Evolutionary conservation across 1,139 yeast species (phyloP), one percentile per base, ranked within the genome.

Genomic region (Geotrichum europaeum): DNA sequence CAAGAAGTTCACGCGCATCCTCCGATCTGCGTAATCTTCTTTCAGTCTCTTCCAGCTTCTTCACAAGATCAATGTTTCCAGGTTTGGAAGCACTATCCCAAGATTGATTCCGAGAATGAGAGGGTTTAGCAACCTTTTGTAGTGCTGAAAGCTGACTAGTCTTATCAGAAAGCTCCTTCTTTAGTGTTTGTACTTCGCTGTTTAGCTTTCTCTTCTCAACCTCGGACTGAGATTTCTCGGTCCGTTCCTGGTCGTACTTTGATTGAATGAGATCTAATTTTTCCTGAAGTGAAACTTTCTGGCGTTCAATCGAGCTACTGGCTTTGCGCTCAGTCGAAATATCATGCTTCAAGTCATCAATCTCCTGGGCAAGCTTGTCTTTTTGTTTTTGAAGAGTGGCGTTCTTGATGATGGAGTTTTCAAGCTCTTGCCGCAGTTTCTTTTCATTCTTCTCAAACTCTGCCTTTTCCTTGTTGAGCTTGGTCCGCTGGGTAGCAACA

Each of bases 311-410:
- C 12, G 67, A 62, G 15, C 65, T 64, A 1, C 70, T 67, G 6
- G 67, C 63, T 62, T 67, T 69, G 60, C 69, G 68, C 56, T 68
- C 73, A 15, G 71, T 64, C 18, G 70, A 64, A 28, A 70, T 64
- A 53, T 72, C 75, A 34, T 68, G 69, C 50, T 69, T 66, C 53
- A 90, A 86, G 69, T 84, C 76, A 73, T 89, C 96, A 60, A 89
- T 79, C 76, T 89, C 96, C 75, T 96, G 82, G 68, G 83, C 82
- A 72, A 89, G 80, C 76, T 89, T 89, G 73, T 89, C 96, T 56
- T 66, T 68, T 52, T 70, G 72, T 50, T 67, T 65, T 53, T 66
- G 63, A 36, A 66, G 57, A 3, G 71, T 66, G 13, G 64, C 66
- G 54, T 65, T 63, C 53, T 68, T 64, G 10, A 65, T 62, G 30